Evolutionary conservation across 2,329 filamentous ascomycete genomes (phyloP), one percentile per base, ranked within the genome.

Genomic region (Arthrinium phaeospermum): DNA sequence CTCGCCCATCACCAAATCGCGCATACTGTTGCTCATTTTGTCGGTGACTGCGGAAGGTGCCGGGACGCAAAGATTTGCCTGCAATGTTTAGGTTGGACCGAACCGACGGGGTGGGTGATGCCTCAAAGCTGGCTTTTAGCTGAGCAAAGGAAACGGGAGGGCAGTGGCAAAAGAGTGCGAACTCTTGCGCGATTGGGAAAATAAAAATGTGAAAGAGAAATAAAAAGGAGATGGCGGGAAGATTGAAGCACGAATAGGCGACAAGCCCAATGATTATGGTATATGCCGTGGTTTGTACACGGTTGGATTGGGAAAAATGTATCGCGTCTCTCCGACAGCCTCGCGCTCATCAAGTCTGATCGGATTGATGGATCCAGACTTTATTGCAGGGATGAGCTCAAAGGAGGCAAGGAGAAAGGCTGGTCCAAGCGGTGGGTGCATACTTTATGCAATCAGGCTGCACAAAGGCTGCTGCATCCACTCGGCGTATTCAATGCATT

Each of bases 1-100:
- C 85, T 95, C 92, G 75, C 91, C 91, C 77, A 96, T 92, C 79
- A 99, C 92, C 80, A 98, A 86, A 81, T 95, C 91, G 82, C 89
- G 90, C 89, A 94, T 91, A 68, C 82, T 86, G 80, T 81, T 86
- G 80, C 89, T 91, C 90, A 92, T 92, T 22, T 79, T 89, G 81
- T 76, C 79, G 74, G 72, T 67, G 47, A 14, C 34, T 64, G 22
- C 57, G 10, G 57, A 41, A 64, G 57, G 57, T 64, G 57, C 57
- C 57, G 13, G 34, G 41, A 41, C 34, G 34, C 57, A 64, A 64
- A 41, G 57, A 64, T 64, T 41, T 64, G 57, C 57, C 57, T 41
- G 57, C 57, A 64, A 64, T 64, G 22, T 64, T 41, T 41, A 64
- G 57, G 57, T n/a, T 64, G 57, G 57, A 41, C 57, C 10, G 34